Conservation (phyloP, 1,284 basidiomycete genomes). For the Austropuccinia psidii region DNA sequence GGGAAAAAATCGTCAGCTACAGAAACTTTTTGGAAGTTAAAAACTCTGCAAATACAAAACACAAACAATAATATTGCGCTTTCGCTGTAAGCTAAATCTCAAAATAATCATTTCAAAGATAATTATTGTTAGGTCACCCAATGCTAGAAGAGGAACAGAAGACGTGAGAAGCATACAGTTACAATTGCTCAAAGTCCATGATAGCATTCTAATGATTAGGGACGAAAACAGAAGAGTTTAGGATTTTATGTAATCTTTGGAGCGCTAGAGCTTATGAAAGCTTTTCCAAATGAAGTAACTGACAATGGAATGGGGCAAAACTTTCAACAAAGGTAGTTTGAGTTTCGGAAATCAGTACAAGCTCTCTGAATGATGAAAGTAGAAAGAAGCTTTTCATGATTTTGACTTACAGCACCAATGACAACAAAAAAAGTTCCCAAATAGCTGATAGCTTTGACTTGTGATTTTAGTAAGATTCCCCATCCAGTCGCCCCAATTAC, state of each 20-base stretch:
- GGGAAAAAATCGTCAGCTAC: not conserved
- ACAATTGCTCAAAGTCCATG: conserved; percentile 22
- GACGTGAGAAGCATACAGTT: conserved; percentile 15
- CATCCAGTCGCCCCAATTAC: not conserved
- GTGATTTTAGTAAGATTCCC: conserved; percentile 1
- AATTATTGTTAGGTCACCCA: not conserved
- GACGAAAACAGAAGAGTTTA: not conserved
- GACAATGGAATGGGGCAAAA: conserved; percentile 22
- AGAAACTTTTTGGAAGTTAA: no score
- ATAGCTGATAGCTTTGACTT: not conserved
- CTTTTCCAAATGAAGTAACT: not conserved
- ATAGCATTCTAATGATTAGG: conserved; percentile 2
- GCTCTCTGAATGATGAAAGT: not conserved
- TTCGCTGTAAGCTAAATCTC: not conserved
- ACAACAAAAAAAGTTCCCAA: conserved; percentile 10
- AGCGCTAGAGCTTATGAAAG: not conserved
- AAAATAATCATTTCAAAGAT: not conserved
- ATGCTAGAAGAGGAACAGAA: no score
- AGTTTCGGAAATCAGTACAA: not conserved
- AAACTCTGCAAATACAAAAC: no score
- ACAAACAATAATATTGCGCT: not conserved
- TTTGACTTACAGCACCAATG: conserved; percentile 1
- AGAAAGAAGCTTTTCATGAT: not conserved
- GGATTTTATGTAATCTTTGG: not conserved
- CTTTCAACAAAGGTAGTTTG: not conserved